Base-by-base conservation (phyloP, 2,329 filamentous ascomycete genomes). In the Venturia aucupariae region DNA sequence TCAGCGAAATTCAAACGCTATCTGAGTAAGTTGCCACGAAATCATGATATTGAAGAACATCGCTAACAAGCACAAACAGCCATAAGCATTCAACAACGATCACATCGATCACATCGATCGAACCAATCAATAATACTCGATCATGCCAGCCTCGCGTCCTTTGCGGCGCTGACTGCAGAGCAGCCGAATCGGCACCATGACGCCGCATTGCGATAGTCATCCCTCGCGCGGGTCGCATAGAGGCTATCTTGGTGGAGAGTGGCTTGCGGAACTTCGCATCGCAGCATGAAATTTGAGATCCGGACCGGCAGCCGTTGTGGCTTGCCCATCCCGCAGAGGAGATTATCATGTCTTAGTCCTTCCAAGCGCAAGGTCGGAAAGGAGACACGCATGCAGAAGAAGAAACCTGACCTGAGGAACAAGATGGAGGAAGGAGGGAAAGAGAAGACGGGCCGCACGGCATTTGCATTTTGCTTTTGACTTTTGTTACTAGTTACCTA, bases 1-100 rank as follows among this genome's bases (percentile, higher is more conserved):
- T 24, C 11, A 38, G 44, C 32, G n/a, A 17, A 17, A 39, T 42
- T 24, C 8, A n/a, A 5, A 24, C n/a, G 61, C 27, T 17, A 41
- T 64, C 38, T 19, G 46, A 64, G 51, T 57, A 57, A 57, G 51
- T 35, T 57, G 51, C 51, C 15, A 35, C 27, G 35, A 19, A 57
- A 5, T n/a, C 11, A 30, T 17, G 10, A 7, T 11, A 15, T 3
- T 32, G 30, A 17, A 1, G 7, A 35, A 35, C 30, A 57, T n/a
- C 15, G 15, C 51, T 57, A 57, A 57, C 15, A 57, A 35, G 8
- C n/a, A 2, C 27, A 4, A 57, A 38, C 17, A 57, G 51, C n/a
- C 30, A 35, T 11, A 35, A 38, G 4, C 6, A 35, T 35, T 19
- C 5, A 32, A 32, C 48, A 55, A 4, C 27, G 2, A 32, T 35